Evolutionary conservation across 2,329 filamentous ascomycete genomes (phyloP), one percentile per base, ranked within the genome.

Genomic region (Penicillium sp.): DNA sequence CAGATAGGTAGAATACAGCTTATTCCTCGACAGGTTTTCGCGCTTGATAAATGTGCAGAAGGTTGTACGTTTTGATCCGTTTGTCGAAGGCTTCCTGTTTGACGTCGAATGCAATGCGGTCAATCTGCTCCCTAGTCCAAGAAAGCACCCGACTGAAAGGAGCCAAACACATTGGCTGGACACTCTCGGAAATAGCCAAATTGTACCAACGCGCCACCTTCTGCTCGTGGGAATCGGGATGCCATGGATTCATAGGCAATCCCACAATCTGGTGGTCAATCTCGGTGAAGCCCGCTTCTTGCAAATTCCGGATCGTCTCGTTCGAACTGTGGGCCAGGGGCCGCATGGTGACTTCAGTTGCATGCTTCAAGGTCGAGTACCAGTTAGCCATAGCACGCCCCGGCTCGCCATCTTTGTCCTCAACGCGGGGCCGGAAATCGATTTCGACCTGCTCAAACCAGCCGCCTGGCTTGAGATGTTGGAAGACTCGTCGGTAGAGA

Each of bases 391-490:
- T 76, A 29, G 81, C 77, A 8, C 87, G 85, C 10, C 69, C 68
- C n/a, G 52, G 50, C 7, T 52, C 42, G 4, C 32, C 45, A 22
- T 50, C 20, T 24, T 43, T 34, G 7, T 43, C 85, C 60, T 91
- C 87, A 67, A 85, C 89, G 50, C 85, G 85, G 18, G 91, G 90
- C 46, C 83, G 79, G 73, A 89, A 89, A 73, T 97, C 91, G 53
- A 97, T 88, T 71, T 97, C 93, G 46, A 96, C 84, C 64, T 96
- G 91, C 74, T 97, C 92, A 53, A 97, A 81, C 52, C 92, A 93
- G 39, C 78, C 81, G 1, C 87, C 87, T 1, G 91, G 90, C 64
- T 85, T 86, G 26, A 97, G 80, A 69, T 95, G 89, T 83, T 81
- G 76, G 63, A 85, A 87, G 32, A 87, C 79, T 65, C 89, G 89